A percentile compares a stretch with the other conserved stretches of the same genome.
phyloP scores from a whole-genome alignment of 495 filamentous ascomycete genomes.

The Platismatia glauca region DNA sequence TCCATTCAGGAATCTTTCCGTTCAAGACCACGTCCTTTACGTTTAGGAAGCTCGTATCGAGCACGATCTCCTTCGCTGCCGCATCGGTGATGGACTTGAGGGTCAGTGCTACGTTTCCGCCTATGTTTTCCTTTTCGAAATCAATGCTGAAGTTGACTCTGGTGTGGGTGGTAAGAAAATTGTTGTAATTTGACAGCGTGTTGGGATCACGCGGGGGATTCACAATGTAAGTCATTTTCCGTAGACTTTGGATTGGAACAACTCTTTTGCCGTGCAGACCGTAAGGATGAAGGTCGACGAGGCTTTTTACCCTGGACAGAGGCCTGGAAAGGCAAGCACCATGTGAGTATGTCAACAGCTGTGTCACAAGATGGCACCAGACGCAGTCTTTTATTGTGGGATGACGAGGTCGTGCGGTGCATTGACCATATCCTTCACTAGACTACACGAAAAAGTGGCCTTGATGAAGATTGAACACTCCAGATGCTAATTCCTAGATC shows the following conservation, averaged over 20 bases:
- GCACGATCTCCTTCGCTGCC: slow-evolving; percentile 62
- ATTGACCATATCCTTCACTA: too few relatives aligned
- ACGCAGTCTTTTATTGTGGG: too few relatives aligned
- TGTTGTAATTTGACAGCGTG: slow-evolving; percentile 83
- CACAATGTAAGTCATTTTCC: slow-evolving; percentile 34
- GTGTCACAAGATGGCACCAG: too few relatives aligned
- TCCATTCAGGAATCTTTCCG: slow-evolving; percentile 54
- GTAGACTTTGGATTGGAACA: background rate
- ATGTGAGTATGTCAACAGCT: background rate
- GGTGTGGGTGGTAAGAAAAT: slow-evolving; percentile 73
- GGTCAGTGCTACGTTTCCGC: slow-evolving; percentile 64
- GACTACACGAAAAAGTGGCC: too few relatives aligned
- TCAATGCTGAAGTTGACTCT: slow-evolving; percentile 69
- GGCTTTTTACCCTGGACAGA: background rate
- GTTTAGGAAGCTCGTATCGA: slow-evolving; percentile 78
- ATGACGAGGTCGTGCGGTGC: too few relatives aligned
- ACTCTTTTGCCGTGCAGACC: background rate
- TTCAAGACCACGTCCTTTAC: slow-evolving; percentile 59
- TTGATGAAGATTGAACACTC: too few relatives aligned
- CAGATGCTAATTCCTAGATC: too few relatives aligned
- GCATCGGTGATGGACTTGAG: slow-evolving; percentile 63
- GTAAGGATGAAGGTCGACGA: background rate
- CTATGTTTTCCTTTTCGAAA: slow-evolving; percentile 65
- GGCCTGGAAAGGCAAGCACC: background rate
- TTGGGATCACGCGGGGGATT: slow-evolving; percentile 69